A percentile compares a stretch with the other conserved stretches of the same genome.
These are phyloP conservation scores for Prunus salicina DNA, from an alignment of 306 rosid genomes.

Conservation along the genomic window DNA sequence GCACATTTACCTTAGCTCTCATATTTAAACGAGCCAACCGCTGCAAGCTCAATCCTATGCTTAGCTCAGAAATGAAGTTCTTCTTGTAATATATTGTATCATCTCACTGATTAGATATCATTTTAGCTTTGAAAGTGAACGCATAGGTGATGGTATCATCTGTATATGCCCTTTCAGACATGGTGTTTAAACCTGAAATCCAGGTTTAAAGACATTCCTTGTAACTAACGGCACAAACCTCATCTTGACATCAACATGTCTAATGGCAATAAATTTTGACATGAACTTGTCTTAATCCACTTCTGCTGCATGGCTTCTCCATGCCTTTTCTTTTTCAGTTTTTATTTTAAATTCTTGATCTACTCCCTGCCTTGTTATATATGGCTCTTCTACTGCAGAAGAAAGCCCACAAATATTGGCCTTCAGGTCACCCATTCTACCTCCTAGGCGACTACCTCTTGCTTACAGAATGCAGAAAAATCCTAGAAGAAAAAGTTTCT, in stretches of 20 bases:
- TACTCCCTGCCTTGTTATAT: conserved; percentile 25
- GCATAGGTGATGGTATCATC: neutral
- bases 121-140: neutral
- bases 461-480: conserved; percentile 42
- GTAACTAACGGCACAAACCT: neutral
- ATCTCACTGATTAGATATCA: neutral
- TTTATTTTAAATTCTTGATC: neutral
- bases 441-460: conserved; percentile 57
- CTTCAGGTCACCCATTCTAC: conserved; percentile 47
- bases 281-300: conserved; percentile 9
- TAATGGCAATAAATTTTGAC: neutral
- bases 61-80: neutral
- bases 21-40: neutral
- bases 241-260: too few relatives aligned
- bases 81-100: neutral
- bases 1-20: neutral
- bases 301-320: neutral
- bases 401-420: conserved; percentile 50
- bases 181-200: neutral
- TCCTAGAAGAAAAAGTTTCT: conserved; percentile 57
- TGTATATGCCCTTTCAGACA: neutral
- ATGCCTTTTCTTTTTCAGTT: neutral
- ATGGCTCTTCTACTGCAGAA: conserved; percentile 36
- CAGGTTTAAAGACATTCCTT: too few relatives aligned
- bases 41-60: neutral